Evolutionary conservation across 768 basidiomycete genomes (phyloP), one percentile per base, ranked within the genome.

Genomic region (Naganishia vaughanmartiniae): DNA sequence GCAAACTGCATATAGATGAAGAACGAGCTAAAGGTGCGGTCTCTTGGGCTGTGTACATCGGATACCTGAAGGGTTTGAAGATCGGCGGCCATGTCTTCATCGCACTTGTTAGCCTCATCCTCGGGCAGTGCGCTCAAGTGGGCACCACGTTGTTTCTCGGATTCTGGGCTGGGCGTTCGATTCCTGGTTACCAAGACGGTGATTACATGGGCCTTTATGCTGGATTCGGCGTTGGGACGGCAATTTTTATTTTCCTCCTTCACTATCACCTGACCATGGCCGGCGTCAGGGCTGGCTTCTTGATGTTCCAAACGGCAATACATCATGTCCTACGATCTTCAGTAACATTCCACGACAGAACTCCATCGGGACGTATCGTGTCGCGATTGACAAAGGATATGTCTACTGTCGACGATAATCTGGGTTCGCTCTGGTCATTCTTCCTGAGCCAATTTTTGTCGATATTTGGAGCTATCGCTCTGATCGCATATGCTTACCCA

Each of bases 291-390:
- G 85, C 84, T 0, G 83, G 81, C 1, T 77, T 82, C 69, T 82
- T 78, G 12, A 77, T 90, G 46, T 90, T 89, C 81, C 85, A 83
- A 73, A 78, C 82, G 6, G 88, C 88, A 0, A 80, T 90, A 12
- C 76, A 72, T 9, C 83, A 84, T 19, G 87, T 91, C 5, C 75
- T 91, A 66, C 80, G 84, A 9, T 88, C 88, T 11, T 87, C 88
- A 0, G 78, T 84, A 0, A 85, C 87, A 4, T 90, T 89, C 81
- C 90, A 89, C 75, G 89, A 90, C 76, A 88, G 88, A 0, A 90
- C 89, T 0, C 70, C 70, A 12, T 73, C 73, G 12, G 80, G 80
- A 12, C 73, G 81, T 17, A 81, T 82, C 68, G 75, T 81, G 65
- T 74, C 71, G 31, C 73, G 81, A 6, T 69, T 82, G 21, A 74